These are phyloP conservation scores for Dichotomopilus funicola DNA, from an alignment of 2,329 filamentous ascomycete genomes.

Conservation along the genomic window DNA sequence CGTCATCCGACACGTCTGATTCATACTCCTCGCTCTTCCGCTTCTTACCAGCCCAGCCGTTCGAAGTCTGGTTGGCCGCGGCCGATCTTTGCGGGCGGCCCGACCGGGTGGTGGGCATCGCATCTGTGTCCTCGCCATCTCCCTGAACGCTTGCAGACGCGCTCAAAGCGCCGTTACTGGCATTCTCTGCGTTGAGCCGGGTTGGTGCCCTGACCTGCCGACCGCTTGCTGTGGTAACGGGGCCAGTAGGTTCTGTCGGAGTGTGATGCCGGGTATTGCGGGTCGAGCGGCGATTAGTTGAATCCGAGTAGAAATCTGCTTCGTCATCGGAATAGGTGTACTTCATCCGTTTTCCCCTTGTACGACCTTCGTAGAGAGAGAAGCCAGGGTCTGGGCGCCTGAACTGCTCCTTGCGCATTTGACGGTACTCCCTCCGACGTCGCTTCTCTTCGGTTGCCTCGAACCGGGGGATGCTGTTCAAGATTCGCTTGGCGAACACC, in stretches of 20 bases:
- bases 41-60: slow-evolving; percentile 40
- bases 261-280: slow-evolving; percentile 70
- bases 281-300: slow-evolving; percentile 58
- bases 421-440: slow-evolving; percentile 83
- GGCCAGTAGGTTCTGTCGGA: slow-evolving; percentile 58
- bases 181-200: slow-evolving; percentile 57
- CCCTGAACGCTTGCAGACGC: slow-evolving; percentile 40
- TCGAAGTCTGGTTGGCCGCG: slow-evolving; percentile 43
- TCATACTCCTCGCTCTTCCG: slow-evolving; percentile 47
- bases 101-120: slow-evolving; percentile 37
- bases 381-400: slow-evolving; percentile 80
- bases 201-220: slow-evolving; percentile 69
- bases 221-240: slow-evolving; percentile 73
- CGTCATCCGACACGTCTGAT: slow-evolving; percentile 56
- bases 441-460: slow-evolving; percentile 96
- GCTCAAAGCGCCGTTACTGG: slow-evolving; percentile 42
- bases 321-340: slow-evolving; percentile 91
- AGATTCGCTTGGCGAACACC: slow-evolving; percentile 70
- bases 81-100: slow-evolving; percentile 47
- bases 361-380: slow-evolving; percentile 92
- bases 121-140: slow-evolving; percentile 32
- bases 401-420: slow-evolving; percentile 80
- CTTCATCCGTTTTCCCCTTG: slow-evolving; percentile 89
- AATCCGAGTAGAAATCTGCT: slow-evolving; percentile 58
- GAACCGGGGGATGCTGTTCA: slow-evolving; percentile 76